phyloP scores from a whole-genome alignment of 2,329 filamentous ascomycete genomes.

The Nothopassalora personata region DNA sequence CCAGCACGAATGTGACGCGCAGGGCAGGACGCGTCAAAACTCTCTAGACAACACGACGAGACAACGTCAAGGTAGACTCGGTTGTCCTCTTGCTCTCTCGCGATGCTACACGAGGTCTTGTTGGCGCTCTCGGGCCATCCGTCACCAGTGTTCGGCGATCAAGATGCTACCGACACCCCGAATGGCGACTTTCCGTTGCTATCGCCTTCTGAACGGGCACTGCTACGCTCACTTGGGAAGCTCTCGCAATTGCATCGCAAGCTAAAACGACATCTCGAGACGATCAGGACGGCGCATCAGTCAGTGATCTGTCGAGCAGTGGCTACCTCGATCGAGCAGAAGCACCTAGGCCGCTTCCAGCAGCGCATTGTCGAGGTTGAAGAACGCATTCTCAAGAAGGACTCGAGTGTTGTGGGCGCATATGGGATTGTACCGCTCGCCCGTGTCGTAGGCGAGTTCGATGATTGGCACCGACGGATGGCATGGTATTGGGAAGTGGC shows the following conservation, averaged over 20 bases:
- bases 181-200: slow-evolving; percentile 45
- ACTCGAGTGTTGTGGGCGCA: slow-evolving; percentile 76
- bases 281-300: slow-evolving; percentile 64
- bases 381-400: slow-evolving; percentile 65
- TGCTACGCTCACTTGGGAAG: slow-evolving; percentile 70
- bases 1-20: too few relatives aligned
- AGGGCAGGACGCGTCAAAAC: background rate
- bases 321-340: slow-evolving; percentile 67
- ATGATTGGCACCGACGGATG: slow-evolving; percentile 77
- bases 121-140: slow-evolving; percentile 92
- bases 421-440: slow-evolving; percentile 93
- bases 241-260: slow-evolving; percentile 73
- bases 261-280: slow-evolving; percentile 61
- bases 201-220: slow-evolving; percentile 74
- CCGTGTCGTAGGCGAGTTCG: slow-evolving; percentile 74
- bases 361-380: slow-evolving; percentile 81
- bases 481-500: slow-evolving; percentile 78
- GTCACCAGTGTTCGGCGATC: slow-evolving; percentile 70
- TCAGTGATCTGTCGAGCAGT: slow-evolving; percentile 85
- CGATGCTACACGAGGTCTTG: slow-evolving; percentile 97
- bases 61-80: background rate
- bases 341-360: slow-evolving; percentile 76
- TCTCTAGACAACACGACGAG: background rate
- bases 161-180: slow-evolving; percentile 13
- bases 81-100: too few relatives aligned